These are phyloP conservation scores for Fraxinus angustifolia DNA, from an alignment of 305 asterid genomes.

Conservation along the genomic window DNA sequence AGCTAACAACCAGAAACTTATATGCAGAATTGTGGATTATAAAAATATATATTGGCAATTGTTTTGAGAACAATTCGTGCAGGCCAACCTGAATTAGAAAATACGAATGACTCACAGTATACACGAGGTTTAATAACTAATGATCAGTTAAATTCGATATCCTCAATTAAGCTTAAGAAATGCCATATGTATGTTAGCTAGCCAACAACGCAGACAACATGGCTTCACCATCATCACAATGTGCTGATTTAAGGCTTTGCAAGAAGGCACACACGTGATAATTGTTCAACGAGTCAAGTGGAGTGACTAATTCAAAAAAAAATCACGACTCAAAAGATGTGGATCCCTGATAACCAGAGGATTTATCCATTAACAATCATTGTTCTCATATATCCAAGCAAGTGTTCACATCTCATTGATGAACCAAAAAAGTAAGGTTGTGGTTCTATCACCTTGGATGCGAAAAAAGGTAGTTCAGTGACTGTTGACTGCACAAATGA, in stretches of 20 bases:
- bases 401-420: neutral
- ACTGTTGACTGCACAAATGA: constrained; percentile 78
- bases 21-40: neutral
- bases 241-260: neutral
- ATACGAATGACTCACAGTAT: neutral
- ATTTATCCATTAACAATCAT: neutral
- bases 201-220: neutral
- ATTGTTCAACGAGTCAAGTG: neutral
- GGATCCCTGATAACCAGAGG: neutral
- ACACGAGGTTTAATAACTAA: neutral
- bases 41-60: neutral
- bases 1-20: neutral
- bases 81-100: neutral
- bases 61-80: neutral
- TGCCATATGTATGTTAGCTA: neutral
- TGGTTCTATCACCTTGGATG: constrained; percentile 57
- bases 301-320: neutral
- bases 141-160: neutral
- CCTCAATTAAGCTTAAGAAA: neutral
- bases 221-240: neutral
- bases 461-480: constrained; percentile 84
- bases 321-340: neutral
- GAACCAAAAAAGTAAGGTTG: neutral
- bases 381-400: neutral
- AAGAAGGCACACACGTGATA: neutral